Percentiles rank a stretch among this genome's conserved stretches.
Conservation (phyloP, 257 asterid species). For the Nicotiana attenuata region DNA sequence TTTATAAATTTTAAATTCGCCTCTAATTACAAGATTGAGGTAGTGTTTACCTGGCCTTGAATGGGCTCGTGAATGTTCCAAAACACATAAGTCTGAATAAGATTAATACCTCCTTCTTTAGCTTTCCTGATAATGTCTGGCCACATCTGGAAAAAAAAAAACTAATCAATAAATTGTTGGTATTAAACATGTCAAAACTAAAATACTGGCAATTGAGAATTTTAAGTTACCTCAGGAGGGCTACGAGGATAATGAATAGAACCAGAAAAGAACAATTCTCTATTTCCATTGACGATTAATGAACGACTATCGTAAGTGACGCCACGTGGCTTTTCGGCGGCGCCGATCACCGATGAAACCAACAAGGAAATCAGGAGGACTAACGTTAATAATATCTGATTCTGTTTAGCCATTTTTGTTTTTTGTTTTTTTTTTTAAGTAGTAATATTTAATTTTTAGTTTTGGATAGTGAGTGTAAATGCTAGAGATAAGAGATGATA, state of each 20-base stretch:
- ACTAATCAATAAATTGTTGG: background rate
- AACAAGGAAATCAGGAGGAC: slow-evolving; percentile 19
- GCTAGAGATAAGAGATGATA: background rate
- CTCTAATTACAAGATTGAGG: background rate
- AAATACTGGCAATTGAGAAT: background rate
- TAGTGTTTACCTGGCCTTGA: slow-evolving; percentile 55
- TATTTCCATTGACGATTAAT: slow-evolving; percentile 58
- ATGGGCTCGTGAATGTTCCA: slow-evolving; percentile 93
- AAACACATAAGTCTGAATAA: slow-evolving; percentile 76
- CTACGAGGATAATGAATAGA: slow-evolving; percentile 87
- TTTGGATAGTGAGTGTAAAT: background rate
- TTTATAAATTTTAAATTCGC: background rate
- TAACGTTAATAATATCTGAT: slow-evolving; percentile 14
- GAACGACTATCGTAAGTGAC: slow-evolving; percentile 66
- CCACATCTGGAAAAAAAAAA: slow-evolving; percentile 56
- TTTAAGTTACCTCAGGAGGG: slow-evolving; percentile 51
- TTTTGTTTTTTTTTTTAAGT: no score
- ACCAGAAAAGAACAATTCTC: slow-evolving; percentile 81
- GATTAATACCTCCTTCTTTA: slow-evolving; percentile 70
- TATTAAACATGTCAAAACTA: background rate
- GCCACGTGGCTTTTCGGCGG: slow-evolving; percentile 19
- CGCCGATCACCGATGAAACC: slow-evolving; percentile 9
- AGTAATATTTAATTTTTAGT: background rate
- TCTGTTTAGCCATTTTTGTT: slow-evolving; percentile 21
- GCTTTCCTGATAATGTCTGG: slow-evolving; percentile 53